Evolutionary conservation across 208 protist genomes (phyloP).

Genomic region (Blastocrithidia nonstop): DNA sequence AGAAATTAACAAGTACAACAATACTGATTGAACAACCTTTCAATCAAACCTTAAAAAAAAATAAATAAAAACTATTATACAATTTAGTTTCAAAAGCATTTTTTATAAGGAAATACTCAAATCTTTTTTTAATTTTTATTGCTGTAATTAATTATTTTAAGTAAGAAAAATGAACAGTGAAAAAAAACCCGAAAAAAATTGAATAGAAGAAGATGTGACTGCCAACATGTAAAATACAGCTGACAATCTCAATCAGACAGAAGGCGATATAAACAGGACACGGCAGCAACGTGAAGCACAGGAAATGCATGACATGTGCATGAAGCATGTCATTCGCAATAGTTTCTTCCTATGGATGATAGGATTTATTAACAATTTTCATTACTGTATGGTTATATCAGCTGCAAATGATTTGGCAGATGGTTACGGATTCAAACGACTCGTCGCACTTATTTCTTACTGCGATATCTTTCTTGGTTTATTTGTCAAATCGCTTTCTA

Average conservation of each 20-base stretch:
- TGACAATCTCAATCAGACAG: no score
- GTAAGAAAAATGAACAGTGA: neutral
- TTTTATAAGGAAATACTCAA: neutral
- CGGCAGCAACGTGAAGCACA: neutral
- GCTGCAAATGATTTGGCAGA: slow-evolving; percentile 27
- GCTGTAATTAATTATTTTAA: neutral
- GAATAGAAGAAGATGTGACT: no score
- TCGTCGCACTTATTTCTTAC: slow-evolving; percentile 52
- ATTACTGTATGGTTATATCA: slow-evolving; percentile 72
- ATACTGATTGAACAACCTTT: neutral
- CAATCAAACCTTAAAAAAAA: no score
- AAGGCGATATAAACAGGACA: neutral
- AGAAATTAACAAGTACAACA: neutral
- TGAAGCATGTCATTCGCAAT: neutral
- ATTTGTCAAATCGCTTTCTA: slow-evolving; percentile 49
- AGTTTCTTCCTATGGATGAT: slow-evolving; percentile 19
- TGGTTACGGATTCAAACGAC: slow-evolving; percentile 39
- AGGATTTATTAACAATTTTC: slow-evolving; percentile 85
- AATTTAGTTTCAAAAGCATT: neutral
- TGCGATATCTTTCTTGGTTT: slow-evolving; percentile 78
- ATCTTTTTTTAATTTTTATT: neutral
- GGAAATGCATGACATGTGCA: neutral
- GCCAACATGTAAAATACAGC: no score
- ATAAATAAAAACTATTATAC: neutral
- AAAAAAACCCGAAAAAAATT: neutral